A percentile compares a stretch with the other conserved stretches of the same genome.
phyloP scores from a whole-genome alignment of 1,284 basidiomycete genomes.

The Heliocybe sulcata region DNA sequence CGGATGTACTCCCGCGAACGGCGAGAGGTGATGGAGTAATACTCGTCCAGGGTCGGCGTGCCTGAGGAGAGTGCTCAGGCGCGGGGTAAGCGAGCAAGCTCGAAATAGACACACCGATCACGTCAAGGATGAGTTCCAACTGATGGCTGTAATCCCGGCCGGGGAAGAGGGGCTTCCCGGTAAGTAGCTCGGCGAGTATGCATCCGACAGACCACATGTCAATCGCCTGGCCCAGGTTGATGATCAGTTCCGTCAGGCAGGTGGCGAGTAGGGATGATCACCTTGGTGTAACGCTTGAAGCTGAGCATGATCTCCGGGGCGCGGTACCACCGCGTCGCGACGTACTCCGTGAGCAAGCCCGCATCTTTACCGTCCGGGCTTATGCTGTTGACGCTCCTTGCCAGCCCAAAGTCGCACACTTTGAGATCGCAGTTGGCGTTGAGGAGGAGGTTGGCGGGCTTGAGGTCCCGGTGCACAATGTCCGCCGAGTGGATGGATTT shows the following conservation, averaged over 20 bases:
- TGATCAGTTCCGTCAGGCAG: neutral
- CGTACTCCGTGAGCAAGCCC: constrained; percentile 80
- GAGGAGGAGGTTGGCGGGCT: constrained; percentile 75
- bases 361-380: constrained; percentile 52
- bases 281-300: constrained; percentile 81
- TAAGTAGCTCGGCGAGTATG: constrained; percentile 84
- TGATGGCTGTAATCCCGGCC: constrained; percentile 88
- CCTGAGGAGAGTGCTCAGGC: constrained; percentile 23
- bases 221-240: constrained; percentile 34
- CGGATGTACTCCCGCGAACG: constrained; percentile 84
- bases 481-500: constrained; percentile 81
- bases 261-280: constrained; percentile 10
- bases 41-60: constrained; percentile 83
- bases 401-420: constrained; percentile 81
- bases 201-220: constrained; percentile 88
- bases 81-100: neutral
- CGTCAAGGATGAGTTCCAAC: constrained; percentile 78
- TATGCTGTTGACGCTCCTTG: constrained; percentile 60
- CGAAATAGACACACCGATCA: constrained; percentile 47
- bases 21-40: constrained; percentile 79
- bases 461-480: constrained; percentile 77
- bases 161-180: constrained; percentile 77
- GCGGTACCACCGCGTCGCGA: constrained; percentile 81
- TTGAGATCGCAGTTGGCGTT: constrained; percentile 87
- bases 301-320: constrained; percentile 88